Percentiles rank a stretch among this genome's conserved stretches.
These are phyloP conservation scores for Craterostigma plantagineum DNA, from an alignment of 257 asterid genomes.

Conservation along the genomic window DNA sequence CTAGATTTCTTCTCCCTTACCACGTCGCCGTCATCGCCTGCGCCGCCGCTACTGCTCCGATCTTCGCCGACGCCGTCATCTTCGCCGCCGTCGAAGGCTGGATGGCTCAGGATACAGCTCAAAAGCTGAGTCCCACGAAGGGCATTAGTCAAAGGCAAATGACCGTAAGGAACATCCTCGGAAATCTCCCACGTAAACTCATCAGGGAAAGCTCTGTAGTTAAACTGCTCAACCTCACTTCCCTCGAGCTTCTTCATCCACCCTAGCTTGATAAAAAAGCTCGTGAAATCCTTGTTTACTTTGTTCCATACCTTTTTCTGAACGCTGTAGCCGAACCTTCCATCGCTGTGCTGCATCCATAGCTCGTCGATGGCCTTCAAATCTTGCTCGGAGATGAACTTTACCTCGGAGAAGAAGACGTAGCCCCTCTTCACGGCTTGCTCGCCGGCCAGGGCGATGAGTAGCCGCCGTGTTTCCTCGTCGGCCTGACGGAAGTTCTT, in stretches of 20 bases:
- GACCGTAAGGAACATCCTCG: conserved; percentile 53
- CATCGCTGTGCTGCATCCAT: conserved; percentile 48
- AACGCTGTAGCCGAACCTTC: conserved; percentile 64
- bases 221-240: conserved; percentile 55
- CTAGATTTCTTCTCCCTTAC: neutral
- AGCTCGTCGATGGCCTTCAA: conserved; percentile 48
- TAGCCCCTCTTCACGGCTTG: conserved; percentile 59
- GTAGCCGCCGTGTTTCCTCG: conserved; percentile 86
- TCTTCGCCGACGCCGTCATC: conserved; percentile 14
- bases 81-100: conserved; percentile 34
- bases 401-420: conserved; percentile 87
- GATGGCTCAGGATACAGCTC: conserved; percentile 34
- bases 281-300: conserved; percentile 34
- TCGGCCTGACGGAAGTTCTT: conserved; percentile 65
- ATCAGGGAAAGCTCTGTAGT: conserved; percentile 60
- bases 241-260: conserved; percentile 84
- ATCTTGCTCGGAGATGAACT: conserved; percentile 40
- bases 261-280: conserved; percentile 41
- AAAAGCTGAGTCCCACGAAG: conserved; percentile 69
- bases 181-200: conserved; percentile 66
- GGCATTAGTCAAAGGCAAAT: conserved; percentile 80
- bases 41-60: conserved; percentile 13
- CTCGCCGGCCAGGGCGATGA: conserved; percentile 77
- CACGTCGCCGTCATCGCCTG: conserved; percentile 7
- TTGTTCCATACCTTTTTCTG: conserved; percentile 62